Percentiles rank a stretch among this genome's conserved stretches.
Conservation (phyloP, 2,329 filamentous ascomycete species). For the Stemphylium vesicarium region DNA sequence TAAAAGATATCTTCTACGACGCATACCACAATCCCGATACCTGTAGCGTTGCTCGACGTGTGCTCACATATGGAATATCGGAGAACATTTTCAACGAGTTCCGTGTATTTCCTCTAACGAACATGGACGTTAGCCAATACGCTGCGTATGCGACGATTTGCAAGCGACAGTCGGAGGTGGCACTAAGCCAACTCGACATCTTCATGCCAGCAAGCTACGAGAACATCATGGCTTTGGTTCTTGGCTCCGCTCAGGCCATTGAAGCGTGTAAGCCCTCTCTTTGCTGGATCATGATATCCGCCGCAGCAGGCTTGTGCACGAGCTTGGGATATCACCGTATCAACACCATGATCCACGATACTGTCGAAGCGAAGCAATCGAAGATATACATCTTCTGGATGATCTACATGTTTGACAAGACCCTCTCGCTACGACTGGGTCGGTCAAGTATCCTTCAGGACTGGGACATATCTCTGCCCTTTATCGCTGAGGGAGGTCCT, state of each 20-base stretch:
- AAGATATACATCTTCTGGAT: slow-evolving; percentile 48
- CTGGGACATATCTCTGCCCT: slow-evolving; percentile 46
- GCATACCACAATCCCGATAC: slow-evolving; percentile 29
- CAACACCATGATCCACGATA: slow-evolving; percentile 44
- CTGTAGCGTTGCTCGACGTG: slow-evolving; percentile 29
- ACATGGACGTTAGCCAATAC: slow-evolving; percentile 18
- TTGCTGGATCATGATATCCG: slow-evolving; percentile 41
- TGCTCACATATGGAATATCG: slow-evolving; percentile 40
- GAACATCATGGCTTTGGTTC: slow-evolving; percentile 44
- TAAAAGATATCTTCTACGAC: slow-evolving; percentile 35
- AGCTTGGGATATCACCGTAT: slow-evolving; percentile 47
- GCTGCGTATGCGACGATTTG: slow-evolving; percentile 27
- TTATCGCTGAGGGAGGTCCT: slow-evolving; percentile 15
- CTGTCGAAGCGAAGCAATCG: slow-evolving; percentile 30
- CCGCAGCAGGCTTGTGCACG: slow-evolving; percentile 41
- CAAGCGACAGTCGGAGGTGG: slow-evolving; percentile 53
- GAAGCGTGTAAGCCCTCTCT: slow-evolving; percentile 47
- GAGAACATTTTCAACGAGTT: slow-evolving; percentile 41
- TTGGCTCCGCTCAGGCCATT: slow-evolving; percentile 41
- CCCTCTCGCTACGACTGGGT: slow-evolving; percentile 46
- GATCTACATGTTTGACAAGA: slow-evolving; percentile 50
- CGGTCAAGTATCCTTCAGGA: slow-evolving; percentile 48
- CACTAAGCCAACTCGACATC: slow-evolving; percentile 41
- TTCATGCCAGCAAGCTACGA: slow-evolving; percentile 45
- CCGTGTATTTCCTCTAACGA: slow-evolving; percentile 19